These are phyloP conservation scores for Excoecaria cochinchinensis DNA, from an alignment of 345 rosid species.

Conservation along the genomic window DNA sequence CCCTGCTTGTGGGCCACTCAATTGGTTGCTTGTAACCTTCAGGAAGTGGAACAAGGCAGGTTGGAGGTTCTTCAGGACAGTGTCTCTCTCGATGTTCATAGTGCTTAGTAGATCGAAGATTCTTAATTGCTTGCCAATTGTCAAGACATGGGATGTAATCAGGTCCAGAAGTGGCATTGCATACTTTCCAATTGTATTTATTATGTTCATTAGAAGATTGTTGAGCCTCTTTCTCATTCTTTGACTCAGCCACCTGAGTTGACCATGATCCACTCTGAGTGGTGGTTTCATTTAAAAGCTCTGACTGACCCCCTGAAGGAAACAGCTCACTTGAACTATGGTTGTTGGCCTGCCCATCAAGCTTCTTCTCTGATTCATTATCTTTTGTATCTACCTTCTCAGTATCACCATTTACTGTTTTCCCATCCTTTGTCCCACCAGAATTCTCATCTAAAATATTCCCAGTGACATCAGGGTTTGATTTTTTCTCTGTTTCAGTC, in stretches of 20 bases:
- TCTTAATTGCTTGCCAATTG: conserved; percentile 74
- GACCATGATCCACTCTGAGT: conserved; percentile 72
- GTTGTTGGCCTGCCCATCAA: conserved; percentile 46
- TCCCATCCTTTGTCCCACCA: conserved; percentile 33
- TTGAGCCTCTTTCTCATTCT: conserved; percentile 77
- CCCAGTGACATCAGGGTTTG: conserved; percentile 37
- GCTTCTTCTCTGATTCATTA: conserved; percentile 42
- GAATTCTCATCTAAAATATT: conserved; percentile 34
- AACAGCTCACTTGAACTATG: conserved; percentile 51
- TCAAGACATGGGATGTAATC: conserved; percentile 98
- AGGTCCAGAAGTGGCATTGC: conserved; percentile 85
- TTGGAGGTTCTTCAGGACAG: conserved; percentile 82
- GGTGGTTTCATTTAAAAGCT: conserved; percentile 71
- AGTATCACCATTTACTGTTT: conserved; percentile 41
- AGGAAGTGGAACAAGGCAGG: conserved; percentile 87
- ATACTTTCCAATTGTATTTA: conserved; percentile 68
- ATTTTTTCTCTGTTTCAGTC: conserved; percentile 33
- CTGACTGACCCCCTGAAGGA: conserved; percentile 82
- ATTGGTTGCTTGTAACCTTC: conserved; percentile 75
- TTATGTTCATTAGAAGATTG: conserved; percentile 41
- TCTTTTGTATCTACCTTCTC: conserved; percentile 45
- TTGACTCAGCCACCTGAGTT: conserved; percentile 90
- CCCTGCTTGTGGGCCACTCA: conserved; percentile 95
- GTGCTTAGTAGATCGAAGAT: conserved; percentile 72
- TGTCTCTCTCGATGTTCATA: conserved; percentile 98